Evolutionary conservation across 305 asterid species (phyloP).

Genomic region (Fraxinus albicans): DNA sequence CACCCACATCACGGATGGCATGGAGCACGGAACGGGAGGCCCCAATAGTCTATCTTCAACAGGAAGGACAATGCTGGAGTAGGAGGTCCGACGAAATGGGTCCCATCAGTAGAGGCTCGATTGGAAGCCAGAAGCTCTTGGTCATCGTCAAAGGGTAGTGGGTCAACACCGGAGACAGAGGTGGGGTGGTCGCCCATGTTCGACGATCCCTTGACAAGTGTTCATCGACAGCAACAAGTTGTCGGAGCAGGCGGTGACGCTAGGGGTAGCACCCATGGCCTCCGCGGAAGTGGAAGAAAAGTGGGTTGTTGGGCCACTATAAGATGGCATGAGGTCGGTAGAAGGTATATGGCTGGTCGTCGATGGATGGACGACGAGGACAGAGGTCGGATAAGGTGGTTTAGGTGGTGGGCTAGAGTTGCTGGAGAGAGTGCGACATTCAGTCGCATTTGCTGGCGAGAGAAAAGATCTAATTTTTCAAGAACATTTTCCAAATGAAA

Average conservation of each 20-base stretch:
- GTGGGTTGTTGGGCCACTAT: neutral
- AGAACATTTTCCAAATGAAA: neutral
- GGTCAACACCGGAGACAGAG: neutral
- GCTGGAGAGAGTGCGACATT: too few species aligned
- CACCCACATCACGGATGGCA: neutral
- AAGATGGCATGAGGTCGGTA: neutral
- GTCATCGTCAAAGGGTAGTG: neutral
- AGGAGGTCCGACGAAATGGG: neutral
- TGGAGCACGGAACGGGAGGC: neutral
- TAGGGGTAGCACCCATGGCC: neutral
- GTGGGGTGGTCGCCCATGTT: neutral
- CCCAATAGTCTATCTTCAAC: neutral
- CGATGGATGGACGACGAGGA: neutral
- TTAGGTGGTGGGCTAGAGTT: neutral
- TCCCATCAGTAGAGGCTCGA: neutral
- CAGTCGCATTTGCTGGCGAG: too few species aligned
- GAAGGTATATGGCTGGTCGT: too few species aligned
- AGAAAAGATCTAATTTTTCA: neutral
- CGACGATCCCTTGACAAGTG: neutral
- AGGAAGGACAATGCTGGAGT: neutral
- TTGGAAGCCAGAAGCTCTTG: neutral
- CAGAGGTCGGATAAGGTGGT: neutral
- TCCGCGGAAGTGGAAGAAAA: neutral
- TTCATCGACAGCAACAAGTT: too few species aligned
- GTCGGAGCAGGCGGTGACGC: neutral